Evolutionary conservation across 2,329 filamentous ascomycete genomes (phyloP).

Genomic region (Chaetomium sp.): DNA sequence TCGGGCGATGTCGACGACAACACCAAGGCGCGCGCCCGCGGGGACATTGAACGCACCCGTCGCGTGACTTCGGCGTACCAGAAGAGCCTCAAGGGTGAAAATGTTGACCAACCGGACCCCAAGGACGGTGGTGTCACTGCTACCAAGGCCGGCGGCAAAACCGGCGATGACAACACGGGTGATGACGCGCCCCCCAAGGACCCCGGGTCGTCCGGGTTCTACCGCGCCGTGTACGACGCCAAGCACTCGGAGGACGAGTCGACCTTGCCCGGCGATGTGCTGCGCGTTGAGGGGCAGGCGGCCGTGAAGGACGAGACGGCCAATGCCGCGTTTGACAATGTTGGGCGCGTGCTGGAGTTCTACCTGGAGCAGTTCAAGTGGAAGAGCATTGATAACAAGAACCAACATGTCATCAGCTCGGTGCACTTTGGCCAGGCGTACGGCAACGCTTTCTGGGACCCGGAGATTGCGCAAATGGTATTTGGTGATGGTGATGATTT

Average conservation of each 20-base stretch:
- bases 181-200: background rate
- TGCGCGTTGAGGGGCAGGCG: constrained; percentile 38
- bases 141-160: background rate
- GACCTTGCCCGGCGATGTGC: constrained; percentile 36
- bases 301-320: constrained; percentile 36
- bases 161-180: background rate
- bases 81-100: constrained; percentile 18
- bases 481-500: constrained; percentile 50
- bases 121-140: background rate
- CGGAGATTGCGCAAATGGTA: constrained; percentile 44
- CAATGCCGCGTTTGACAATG: constrained; percentile 46
- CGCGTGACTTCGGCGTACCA: constrained; percentile 27
- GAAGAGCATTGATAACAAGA: constrained; percentile 36
- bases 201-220: constrained; percentile 20
- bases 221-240: constrained; percentile 41
- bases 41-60: constrained; percentile 35
- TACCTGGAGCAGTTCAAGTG: constrained; percentile 44
- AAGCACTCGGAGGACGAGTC: constrained; percentile 32
- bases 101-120: background rate
- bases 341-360: constrained; percentile 43
- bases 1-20: constrained; percentile 34
- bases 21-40: constrained; percentile 32
- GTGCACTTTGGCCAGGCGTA: constrained; percentile 46
- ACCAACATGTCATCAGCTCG: constrained; percentile 43
- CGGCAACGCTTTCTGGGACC: constrained; percentile 51